Percentiles rank a stretch among this genome's conserved stretches.
Evolutionary conservation across 805 yeast genomes (phyloP).

Genomic region (Wickerhamiella brachini): DNA sequence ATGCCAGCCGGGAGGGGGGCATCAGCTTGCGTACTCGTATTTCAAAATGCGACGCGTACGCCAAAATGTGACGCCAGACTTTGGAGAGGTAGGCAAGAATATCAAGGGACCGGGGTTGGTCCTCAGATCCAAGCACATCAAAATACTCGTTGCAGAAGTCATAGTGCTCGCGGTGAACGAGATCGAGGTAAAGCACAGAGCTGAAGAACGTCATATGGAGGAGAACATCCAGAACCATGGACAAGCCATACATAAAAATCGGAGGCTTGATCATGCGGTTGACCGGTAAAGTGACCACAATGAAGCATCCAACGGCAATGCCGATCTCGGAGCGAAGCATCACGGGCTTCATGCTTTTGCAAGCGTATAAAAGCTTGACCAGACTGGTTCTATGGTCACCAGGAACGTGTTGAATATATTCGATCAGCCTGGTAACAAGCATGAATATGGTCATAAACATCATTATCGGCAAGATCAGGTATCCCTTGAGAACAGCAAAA

Average conservation of each 20-base stretch:
- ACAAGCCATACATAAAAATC: neutral
- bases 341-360: slow-evolving; percentile 1
- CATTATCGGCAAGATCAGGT: neutral
- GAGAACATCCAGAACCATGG: slow-evolving; percentile 1
- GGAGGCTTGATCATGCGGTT: slow-evolving; percentile 1
- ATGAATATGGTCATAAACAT: neutral
- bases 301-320: neutral
- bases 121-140: neutral
- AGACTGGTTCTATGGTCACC: neutral
- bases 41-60: neutral
- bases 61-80: neutral
- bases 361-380: neutral
- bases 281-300: slow-evolving; percentile 1
- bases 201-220: slow-evolving; percentile 3
- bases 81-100: neutral
- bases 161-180: neutral
- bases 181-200: slow-evolving; percentile 5
- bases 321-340: neutral
- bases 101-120: neutral
- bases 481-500: neutral
- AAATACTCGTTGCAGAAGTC: neutral
- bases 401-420: neutral
- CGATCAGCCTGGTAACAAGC: neutral
- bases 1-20: neutral
- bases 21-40: neutral